phyloP scores from a whole-genome alignment of 1,284 basidiomycete genomes.

The Irpex lacteus region DNA sequence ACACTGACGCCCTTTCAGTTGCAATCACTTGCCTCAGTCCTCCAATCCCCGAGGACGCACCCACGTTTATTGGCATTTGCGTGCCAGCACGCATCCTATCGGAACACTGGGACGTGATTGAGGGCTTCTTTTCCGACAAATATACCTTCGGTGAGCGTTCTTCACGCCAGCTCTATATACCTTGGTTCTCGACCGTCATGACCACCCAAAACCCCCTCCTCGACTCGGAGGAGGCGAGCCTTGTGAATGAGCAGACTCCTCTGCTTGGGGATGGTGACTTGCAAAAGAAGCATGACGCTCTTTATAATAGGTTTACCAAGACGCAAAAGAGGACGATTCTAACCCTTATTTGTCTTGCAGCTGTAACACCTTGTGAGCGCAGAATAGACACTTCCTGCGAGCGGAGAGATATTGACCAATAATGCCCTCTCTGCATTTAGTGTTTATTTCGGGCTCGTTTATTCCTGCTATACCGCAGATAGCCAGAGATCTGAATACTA shows the following conservation, averaged over 20 bases:
- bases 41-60: not conserved
- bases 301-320: conserved; percentile 52
- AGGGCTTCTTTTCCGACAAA: not conserved
- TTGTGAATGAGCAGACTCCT: not conserved
- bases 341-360: conserved; percentile 37
- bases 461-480: conserved; percentile 70
- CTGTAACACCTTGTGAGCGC: conserved; percentile 46
- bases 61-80: not conserved
- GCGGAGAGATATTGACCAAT: too few relatives aligned
- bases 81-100: not conserved
- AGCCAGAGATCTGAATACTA: conserved; percentile 55
- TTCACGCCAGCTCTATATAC: conserved; percentile 32
- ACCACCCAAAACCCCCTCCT: not conserved
- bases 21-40: not conserved
- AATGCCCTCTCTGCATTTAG: conserved; percentile 32
- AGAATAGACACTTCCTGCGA: too few relatives aligned
- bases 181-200: not conserved
- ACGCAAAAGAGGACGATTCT: conserved; percentile 44
- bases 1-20: not conserved
- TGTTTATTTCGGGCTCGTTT: conserved; percentile 67
- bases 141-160: conserved; percentile 22
- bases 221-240: not conserved
- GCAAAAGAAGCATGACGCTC: conserved; percentile 24
- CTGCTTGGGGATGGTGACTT: not conserved
- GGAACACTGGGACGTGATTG: not conserved